These are phyloP conservation scores for Nemophila menziesii DNA, from an alignment of 257 asterid genomes.

Conservation along the genomic window DNA sequence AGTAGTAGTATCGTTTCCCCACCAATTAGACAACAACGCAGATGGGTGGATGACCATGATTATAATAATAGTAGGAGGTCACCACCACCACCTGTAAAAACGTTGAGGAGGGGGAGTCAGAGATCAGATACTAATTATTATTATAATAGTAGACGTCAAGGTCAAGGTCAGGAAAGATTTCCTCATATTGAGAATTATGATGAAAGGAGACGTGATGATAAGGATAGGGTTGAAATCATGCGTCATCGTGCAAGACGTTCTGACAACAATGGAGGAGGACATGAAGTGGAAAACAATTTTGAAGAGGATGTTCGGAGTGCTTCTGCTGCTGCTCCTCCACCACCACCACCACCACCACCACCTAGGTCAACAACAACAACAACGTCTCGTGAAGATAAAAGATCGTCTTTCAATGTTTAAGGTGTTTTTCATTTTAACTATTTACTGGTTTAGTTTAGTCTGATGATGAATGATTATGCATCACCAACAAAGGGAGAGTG, in stretches of 20 bases:
- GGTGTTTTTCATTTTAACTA: slow-evolving; percentile 1
- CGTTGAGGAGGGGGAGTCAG: slow-evolving; percentile 25
- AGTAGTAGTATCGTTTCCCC: slow-evolving; percentile 38
- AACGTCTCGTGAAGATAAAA: slow-evolving; percentile 20
- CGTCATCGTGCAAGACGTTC: slow-evolving; percentile 12
- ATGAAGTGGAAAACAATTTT: slow-evolving; percentile 16
- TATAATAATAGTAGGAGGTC: slow-evolving; percentile 40
- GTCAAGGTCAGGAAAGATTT: slow-evolving; percentile 26
- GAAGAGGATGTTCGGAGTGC: slow-evolving; percentile 22
- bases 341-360: too few relatives aligned
- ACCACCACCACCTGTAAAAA: slow-evolving; percentile 37
- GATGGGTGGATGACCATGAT: slow-evolving; percentile 38
- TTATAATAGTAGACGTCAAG: slow-evolving; percentile 24
- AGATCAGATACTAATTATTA: slow-evolving; percentile 34
- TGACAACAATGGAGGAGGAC: slow-evolving; percentile 21
- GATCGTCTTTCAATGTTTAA: slow-evolving; percentile 20
- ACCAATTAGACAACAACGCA: slow-evolving; percentile 41
- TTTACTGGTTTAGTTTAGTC: not conserved
- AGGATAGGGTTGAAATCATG: slow-evolving; percentile 25
- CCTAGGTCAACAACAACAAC: too few relatives aligned
- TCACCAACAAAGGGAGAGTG: not conserved
- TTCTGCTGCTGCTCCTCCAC: not conserved
- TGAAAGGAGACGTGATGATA: slow-evolving; percentile 35
- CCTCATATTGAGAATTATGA: slow-evolving; percentile 14
- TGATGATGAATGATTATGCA: too few relatives aligned